Conservation (phyloP, 441 rosid species). For the Pelargonium fulgidum region DNA sequence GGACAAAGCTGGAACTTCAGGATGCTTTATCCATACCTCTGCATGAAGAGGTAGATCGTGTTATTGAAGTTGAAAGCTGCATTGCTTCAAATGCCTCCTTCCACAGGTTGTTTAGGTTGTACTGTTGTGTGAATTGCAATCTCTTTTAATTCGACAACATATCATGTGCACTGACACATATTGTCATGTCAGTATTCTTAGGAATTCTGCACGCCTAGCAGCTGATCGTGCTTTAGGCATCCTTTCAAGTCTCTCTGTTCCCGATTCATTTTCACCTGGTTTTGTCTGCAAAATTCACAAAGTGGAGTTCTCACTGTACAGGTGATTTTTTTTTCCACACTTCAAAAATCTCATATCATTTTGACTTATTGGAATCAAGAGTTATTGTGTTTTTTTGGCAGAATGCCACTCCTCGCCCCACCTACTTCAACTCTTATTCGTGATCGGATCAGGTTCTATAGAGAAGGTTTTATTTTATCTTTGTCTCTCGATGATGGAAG, state of each 20-base stretch:
- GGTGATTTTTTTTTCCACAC: slow-evolving; percentile 36
- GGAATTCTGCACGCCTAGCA: slow-evolving; percentile 54
- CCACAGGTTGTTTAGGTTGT: slow-evolving; percentile 55
- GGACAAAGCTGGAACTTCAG: slow-evolving; percentile 65
- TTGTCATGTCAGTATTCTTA: slow-evolving; percentile 45
- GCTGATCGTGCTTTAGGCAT: slow-evolving; percentile 44
- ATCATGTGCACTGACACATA: slow-evolving; percentile 26
- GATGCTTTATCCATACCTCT: slow-evolving; percentile 51
- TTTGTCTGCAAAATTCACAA: slow-evolving; percentile 39
- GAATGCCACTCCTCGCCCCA: slow-evolving; percentile 62
- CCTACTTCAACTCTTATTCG: slow-evolving; percentile 48
- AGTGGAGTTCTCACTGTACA: slow-evolving; percentile 63
- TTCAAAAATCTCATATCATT: slow-evolving; percentile 8
- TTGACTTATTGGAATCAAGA: neutral
- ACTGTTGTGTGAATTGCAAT: slow-evolving; percentile 9
- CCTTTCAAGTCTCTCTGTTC: slow-evolving; percentile 37
- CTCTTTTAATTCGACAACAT: slow-evolving; percentile 1
- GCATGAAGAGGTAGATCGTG: slow-evolving; percentile 43
- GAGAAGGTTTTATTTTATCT: slow-evolving; percentile 77
- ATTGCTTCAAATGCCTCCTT: slow-evolving; percentile 59
- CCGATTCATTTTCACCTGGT: slow-evolving; percentile 31
- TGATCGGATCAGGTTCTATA: slow-evolving; percentile 35
- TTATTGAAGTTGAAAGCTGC: slow-evolving; percentile 86
- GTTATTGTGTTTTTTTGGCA: slow-evolving; percentile 26
- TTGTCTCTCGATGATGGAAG: slow-evolving; percentile 81